These are phyloP conservation scores for Globisporangium apiculatum DNA, from an alignment of 352 stramenopile species.

Conservation along the genomic window DNA sequence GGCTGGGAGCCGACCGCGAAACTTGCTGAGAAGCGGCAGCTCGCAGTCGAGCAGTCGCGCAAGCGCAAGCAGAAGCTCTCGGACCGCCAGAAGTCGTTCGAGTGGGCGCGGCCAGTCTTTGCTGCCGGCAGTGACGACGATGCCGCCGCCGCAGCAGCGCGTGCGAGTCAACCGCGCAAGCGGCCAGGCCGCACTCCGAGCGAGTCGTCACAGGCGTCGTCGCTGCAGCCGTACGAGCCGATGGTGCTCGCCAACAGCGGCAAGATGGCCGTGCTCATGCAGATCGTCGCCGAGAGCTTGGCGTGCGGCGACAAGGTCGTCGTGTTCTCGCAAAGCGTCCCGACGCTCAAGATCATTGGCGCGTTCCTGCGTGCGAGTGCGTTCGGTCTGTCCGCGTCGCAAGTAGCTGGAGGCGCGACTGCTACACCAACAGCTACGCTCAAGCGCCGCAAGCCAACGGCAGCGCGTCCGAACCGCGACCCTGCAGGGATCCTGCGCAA, in stretches of 20 bases:
- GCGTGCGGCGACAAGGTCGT: slow-evolving; percentile 76
- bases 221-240: slow-evolving; percentile 24
- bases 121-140: background rate
- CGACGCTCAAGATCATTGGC: slow-evolving; percentile 75
- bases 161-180: background rate
- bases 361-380: slow-evolving; percentile 52
- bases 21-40: slow-evolving; percentile 39
- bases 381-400: slow-evolving; percentile 25
- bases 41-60: slow-evolving; percentile 33
- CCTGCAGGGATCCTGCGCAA: slow-evolving; percentile 54
- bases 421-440: slow-evolving; percentile 11
- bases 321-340: slow-evolving; percentile 86
- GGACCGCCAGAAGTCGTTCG: slow-evolving; percentile 51
- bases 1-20: slow-evolving; percentile 64
- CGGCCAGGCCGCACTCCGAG: background rate
- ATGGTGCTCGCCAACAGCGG: slow-evolving; percentile 63
- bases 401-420: slow-evolving; percentile 10
- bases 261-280: slow-evolving; percentile 75
- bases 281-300: slow-evolving; percentile 69
- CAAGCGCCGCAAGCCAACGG: slow-evolving; percentile 24
- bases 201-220: too few relatives aligned
- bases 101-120: slow-evolving; percentile 58
- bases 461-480: slow-evolving; percentile 32
- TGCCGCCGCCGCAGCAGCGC: background rate
- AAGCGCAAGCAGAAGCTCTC: slow-evolving; percentile 60